Evolutionary conservation across 148 eudicot species (phyloP).

Genomic region (Camellia granthamiana): DNA sequence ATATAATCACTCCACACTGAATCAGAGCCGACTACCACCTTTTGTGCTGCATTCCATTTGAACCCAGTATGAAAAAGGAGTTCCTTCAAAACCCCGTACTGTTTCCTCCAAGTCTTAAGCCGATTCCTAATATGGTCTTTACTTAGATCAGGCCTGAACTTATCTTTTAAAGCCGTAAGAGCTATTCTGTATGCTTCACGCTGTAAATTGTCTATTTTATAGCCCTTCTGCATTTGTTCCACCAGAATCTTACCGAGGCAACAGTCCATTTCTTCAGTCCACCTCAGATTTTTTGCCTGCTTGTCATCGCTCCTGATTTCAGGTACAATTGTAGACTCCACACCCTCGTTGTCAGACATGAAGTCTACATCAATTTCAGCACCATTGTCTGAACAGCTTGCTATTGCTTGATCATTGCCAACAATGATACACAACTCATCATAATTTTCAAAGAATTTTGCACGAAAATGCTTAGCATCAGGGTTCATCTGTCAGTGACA

Average conservation of each 20-base stretch:
- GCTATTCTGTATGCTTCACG: background rate
- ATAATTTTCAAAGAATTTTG: constrained; percentile 10
- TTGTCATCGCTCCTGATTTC: constrained; percentile 10
- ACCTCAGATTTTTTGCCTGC: constrained; percentile 11
- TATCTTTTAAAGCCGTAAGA: background rate
- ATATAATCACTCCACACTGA: constrained; percentile 12
- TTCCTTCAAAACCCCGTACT: constrained; percentile 9
- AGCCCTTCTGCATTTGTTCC: constrained; percentile 9
- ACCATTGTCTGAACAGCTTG: background rate
- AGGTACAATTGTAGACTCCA: background rate
- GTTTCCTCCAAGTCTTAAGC: constrained; percentile 14
- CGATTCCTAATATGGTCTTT: constrained; percentile 14
- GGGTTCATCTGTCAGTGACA: constrained; percentile 6
- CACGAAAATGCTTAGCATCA: constrained; percentile 12
- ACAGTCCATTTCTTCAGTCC: constrained; percentile 15
- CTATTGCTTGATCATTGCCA: constrained; percentile 16
- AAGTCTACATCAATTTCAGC: background rate
- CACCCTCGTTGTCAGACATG: background rate
- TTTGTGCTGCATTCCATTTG: constrained; percentile 17
- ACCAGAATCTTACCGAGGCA: constrained; percentile 12
- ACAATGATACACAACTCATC: constrained; percentile 18
- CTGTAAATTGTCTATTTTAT: constrained; percentile 10
- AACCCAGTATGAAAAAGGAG: constrained; percentile 14
- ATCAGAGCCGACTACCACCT: constrained; percentile 10
- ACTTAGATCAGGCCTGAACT: constrained; percentile 8